phyloP scores from a whole-genome alignment of 2,329 filamentous ascomycete species.

The Diaporthe humulicola region DNA sequence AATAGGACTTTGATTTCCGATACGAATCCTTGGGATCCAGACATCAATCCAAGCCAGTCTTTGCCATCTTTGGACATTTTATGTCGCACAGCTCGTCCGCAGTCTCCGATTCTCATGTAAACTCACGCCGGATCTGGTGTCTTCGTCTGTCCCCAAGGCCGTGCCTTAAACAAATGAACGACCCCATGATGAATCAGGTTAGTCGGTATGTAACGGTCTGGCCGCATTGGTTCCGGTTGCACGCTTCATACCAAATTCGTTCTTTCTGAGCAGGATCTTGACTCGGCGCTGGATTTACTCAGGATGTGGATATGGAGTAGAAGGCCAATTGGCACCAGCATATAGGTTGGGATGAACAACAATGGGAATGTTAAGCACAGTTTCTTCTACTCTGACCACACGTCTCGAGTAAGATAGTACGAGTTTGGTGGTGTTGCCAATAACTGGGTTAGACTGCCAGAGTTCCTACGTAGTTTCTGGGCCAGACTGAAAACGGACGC shows the following conservation, averaged over 20 bases:
- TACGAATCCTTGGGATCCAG: slow-evolving; percentile 11
- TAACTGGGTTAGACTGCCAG: neutral
- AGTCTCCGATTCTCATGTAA: too few species aligned
- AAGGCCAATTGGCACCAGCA: neutral
- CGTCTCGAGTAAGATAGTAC: neutral
- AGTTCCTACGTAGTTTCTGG: neutral
- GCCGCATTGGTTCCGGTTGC: neutral
- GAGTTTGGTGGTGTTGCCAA: neutral
- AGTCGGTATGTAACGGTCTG: neutral
- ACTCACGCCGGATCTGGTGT: neutral
- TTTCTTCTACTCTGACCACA: neutral
- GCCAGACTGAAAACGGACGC: slow-evolving; percentile 16
- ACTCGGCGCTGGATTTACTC: neutral
- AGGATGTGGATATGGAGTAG: neutral
- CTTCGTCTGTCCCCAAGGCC: neutral
- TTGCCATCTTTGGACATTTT: neutral
- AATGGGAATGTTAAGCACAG: neutral
- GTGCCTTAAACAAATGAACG: neutral
- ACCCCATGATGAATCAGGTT: neutral
- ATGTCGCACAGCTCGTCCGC: neutral
- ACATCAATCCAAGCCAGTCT: slow-evolving; percentile 32
- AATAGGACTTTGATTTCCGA: slow-evolving; percentile 36
- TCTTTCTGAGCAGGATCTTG: neutral
- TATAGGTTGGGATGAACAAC: neutral
- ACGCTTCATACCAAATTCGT: neutral